Conservation (phyloP, 495 filamentous ascomycete species). For the Penicillium argentinense region DNA sequence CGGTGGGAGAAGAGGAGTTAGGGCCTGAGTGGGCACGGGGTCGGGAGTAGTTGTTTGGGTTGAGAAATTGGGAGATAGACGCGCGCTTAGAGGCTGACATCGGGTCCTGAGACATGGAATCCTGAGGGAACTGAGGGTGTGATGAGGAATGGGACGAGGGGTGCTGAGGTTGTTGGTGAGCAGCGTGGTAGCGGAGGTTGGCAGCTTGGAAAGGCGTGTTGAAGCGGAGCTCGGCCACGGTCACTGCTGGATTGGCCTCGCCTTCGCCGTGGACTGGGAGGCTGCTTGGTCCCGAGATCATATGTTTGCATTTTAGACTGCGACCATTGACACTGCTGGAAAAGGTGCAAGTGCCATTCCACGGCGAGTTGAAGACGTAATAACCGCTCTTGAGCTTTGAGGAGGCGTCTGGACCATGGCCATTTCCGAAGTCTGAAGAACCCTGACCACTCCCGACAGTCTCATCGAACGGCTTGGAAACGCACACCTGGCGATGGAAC, state of each 20-base stretch:
- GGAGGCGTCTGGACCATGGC: slow-evolving; percentile 10
- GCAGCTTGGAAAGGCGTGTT: slow-evolving; percentile 65
- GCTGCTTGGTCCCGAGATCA: slow-evolving; percentile 29
- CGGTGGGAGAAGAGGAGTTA: slow-evolving; percentile 1
- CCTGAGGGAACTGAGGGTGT: slow-evolving; percentile 1
- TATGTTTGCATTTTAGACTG: slow-evolving; percentile 75
- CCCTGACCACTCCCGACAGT: background rate
- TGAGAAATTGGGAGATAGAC: slow-evolving; percentile 36
- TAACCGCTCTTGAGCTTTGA: slow-evolving; percentile 48
- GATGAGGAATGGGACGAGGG: slow-evolving; percentile 17
- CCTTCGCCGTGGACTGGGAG: slow-evolving; percentile 9
- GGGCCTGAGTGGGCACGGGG: slow-evolving; percentile 31
- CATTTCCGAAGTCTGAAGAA: slow-evolving; percentile 10
- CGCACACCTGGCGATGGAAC: slow-evolving; percentile 41
- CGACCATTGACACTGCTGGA: slow-evolving; percentile 69
- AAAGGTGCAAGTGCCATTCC: slow-evolving; percentile 84
- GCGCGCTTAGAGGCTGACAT: slow-evolving; percentile 27
- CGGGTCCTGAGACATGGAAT: slow-evolving; percentile 5
- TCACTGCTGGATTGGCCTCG: slow-evolving; percentile 41
- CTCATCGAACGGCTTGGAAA: slow-evolving; percentile 33
- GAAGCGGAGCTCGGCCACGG: slow-evolving; percentile 83
- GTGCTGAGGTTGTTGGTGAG: slow-evolving; percentile 22
- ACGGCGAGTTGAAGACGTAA: slow-evolving; percentile 73
- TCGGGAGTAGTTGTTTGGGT: slow-evolving; percentile 31
- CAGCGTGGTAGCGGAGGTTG: slow-evolving; percentile 31